A percentile compares a stretch with the other conserved stretches of the same genome.
Evolutionary conservation across 2,329 filamentous ascomycete genomes (phyloP).

Genomic region (Colletotrichum sp.): DNA sequence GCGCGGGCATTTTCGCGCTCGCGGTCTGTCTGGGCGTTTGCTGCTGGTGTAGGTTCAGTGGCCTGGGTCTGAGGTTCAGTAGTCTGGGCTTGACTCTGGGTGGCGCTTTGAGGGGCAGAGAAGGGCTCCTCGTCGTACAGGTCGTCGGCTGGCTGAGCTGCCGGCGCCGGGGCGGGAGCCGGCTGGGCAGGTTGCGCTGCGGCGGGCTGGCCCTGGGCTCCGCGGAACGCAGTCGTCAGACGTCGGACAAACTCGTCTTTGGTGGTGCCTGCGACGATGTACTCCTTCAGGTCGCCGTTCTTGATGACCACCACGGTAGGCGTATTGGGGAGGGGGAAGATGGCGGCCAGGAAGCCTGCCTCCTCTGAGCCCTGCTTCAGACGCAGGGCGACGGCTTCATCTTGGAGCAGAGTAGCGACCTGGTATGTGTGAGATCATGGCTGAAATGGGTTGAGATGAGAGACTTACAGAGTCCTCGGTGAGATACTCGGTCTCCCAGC

Average conservation of each 20-base stretch:
- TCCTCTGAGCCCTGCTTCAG: constrained; percentile 78
- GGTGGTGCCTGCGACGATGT: constrained; percentile 68
- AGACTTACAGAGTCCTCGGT: constrained; percentile 56
- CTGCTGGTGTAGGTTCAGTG: background rate
- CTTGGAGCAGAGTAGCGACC: background rate
- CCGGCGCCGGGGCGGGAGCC: background rate
- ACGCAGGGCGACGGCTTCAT: constrained; percentile 71
- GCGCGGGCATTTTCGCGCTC: constrained; percentile 21
- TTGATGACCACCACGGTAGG: constrained; percentile 83
- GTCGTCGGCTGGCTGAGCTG: background rate
- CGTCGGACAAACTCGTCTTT: constrained; percentile 71
- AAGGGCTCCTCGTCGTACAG: background rate
- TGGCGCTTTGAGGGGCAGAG: background rate
- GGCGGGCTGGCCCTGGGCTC: background rate
- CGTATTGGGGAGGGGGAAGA: constrained; percentile 80
- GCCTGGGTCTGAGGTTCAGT: background rate
- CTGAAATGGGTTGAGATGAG: too few relatives aligned
- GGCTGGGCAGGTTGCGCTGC: background rate
- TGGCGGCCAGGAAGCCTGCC: constrained; percentile 79
- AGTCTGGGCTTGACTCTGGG: background rate
- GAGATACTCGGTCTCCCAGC: constrained; percentile 76
- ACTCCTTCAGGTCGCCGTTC: constrained; percentile 79
- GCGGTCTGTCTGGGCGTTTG: constrained; percentile 22
- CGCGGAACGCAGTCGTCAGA: constrained; percentile 43
- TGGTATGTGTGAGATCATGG: background rate